A percentile compares a stretch with the other conserved stretches of the same genome.
Evolutionary conservation across 805 yeast species (phyloP).

Genomic region (Saccharomycopsis schoenii): DNA sequence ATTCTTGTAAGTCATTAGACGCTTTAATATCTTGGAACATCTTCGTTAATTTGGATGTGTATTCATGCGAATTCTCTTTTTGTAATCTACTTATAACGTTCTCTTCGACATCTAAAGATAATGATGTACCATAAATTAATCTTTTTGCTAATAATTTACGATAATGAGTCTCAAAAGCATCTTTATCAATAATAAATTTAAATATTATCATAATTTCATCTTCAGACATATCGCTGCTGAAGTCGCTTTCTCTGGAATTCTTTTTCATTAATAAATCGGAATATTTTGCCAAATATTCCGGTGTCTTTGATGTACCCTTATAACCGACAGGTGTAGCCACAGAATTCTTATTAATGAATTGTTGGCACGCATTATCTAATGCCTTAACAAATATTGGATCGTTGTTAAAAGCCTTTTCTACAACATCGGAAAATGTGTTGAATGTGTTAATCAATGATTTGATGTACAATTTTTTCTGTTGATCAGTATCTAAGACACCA

Average conservation of each 20-base stretch:
- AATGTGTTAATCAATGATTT: conserved; percentile 67
- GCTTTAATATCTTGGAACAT: conserved; percentile 93
- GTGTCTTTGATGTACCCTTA: conserved; percentile 60
- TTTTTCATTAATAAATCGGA: conserved; percentile 76
- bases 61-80: conserved; percentile 83
- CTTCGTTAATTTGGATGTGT: conserved; percentile 85
- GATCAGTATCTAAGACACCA: conserved; percentile 18
- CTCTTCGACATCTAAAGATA: conserved; percentile 75
- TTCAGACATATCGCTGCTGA: conserved; percentile 60
- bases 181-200: conserved; percentile 85
- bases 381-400: conserved; percentile 78
- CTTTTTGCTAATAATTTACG: conserved; percentile 84
- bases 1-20: conserved; percentile 62
- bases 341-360: conserved; percentile 71
- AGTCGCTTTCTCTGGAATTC: conserved; percentile 57
- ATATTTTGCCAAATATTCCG: conserved; percentile 84
- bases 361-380: conserved; percentile 79
- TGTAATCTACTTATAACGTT: conserved; percentile 75
- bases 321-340: conserved; percentile 57
- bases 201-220: conserved; percentile 83
- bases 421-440: conserved; percentile 54
- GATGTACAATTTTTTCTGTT: conserved; percentile 73
- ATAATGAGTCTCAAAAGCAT: conserved; percentile 88
- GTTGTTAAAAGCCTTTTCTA: conserved; percentile 54
- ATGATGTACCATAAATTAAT: conserved; percentile 76